phyloP scores from a whole-genome alignment of 352 stramenopile genomes.

The Globisporangium recalcitrans region DNA sequence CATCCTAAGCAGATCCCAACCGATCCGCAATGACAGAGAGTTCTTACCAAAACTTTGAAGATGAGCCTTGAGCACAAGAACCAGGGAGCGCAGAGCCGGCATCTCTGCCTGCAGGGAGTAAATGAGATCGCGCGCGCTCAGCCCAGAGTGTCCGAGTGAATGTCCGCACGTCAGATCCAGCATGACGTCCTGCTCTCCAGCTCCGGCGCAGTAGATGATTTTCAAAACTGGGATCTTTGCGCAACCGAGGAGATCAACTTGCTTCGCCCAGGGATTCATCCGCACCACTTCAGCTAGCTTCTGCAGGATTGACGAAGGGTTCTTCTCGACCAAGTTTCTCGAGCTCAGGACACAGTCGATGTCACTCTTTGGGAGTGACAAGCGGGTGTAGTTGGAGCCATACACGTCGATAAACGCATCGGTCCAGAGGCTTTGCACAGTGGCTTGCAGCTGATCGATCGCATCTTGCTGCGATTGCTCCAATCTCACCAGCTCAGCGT shows the following conservation, averaged over 20 bases:
- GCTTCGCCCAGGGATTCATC: conserved; percentile 63
- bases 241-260: conserved; percentile 91
- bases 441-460: conserved; percentile 37
- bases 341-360: conserved; percentile 94
- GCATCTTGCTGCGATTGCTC: conserved; percentile 43
- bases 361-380: conserved; percentile 94
- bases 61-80: conserved; percentile 92
- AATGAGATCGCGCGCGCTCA: conserved; percentile 91
- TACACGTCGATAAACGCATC: conserved; percentile 93
- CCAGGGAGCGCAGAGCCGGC: conserved; percentile 90
- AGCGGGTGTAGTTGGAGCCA: conserved; percentile 93
- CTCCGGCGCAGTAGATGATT: conserved; percentile 47
- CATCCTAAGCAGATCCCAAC: neutral
- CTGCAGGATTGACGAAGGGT: conserved; percentile 87
- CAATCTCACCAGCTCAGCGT: conserved; percentile 33
- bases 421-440: conserved; percentile 69
- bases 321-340: conserved; percentile 66
- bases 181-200: conserved; percentile 42
- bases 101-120: conserved; percentile 87
- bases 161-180: conserved; percentile 95
- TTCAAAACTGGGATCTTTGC: conserved; percentile 97
- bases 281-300: conserved; percentile 83
- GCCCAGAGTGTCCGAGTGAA: conserved; percentile 90
- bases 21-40: neutral
- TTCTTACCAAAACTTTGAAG: conserved; percentile 49